Base-by-base conservation (phyloP, 441 rosid genomes). In the Adansonia madagascariensis region DNA sequence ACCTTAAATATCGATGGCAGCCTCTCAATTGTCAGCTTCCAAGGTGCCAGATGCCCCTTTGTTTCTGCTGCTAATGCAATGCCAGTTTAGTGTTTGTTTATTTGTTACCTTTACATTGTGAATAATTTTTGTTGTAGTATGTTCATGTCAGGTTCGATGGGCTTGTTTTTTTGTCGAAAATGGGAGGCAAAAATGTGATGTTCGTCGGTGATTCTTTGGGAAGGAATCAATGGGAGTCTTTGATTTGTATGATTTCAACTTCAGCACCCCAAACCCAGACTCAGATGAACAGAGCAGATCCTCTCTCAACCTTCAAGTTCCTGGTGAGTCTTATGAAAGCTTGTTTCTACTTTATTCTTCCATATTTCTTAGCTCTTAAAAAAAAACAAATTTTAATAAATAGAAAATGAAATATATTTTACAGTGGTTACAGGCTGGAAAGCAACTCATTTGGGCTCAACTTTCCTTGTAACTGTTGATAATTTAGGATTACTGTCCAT, bases 201-300 rank as follows among this genome's bases (percentile, higher is more conserved):
- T 93, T 93, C 68, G 99, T 92, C 56, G 98, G 98, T 66, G 98
- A 93, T 75, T 95, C 98, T 0, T 80, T 95, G 61, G 95, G 97
- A 11, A 82, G 91, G 79, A 92, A 93, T 78, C 98, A 95, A 84
- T 92, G 92, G 91, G 94, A 95, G 85, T 95, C 99, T 24, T 82
- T 95, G 87, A 85, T 88, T 68, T 95, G 98, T 70, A 76, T 94
- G 95, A 88, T 92, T 69, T 41, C 82, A 64, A 81, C 94, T 47
- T 70, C 89, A 1, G 83, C 84, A 63, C 95, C 99, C 18, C 65
- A 46, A 55, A 83, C 92, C 17, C 60, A 72, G 22, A 89, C 93
- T 4, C 89, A 87, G 70, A 85, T 92, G 82, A 86, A 75, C 50
- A 89, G 88, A 79, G 94, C 86, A 61, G 87, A 84, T 69, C 95